phyloP scores from a whole-genome alignment of 2,329 filamentous ascomycete species.

The Calonectria henricotiae region DNA sequence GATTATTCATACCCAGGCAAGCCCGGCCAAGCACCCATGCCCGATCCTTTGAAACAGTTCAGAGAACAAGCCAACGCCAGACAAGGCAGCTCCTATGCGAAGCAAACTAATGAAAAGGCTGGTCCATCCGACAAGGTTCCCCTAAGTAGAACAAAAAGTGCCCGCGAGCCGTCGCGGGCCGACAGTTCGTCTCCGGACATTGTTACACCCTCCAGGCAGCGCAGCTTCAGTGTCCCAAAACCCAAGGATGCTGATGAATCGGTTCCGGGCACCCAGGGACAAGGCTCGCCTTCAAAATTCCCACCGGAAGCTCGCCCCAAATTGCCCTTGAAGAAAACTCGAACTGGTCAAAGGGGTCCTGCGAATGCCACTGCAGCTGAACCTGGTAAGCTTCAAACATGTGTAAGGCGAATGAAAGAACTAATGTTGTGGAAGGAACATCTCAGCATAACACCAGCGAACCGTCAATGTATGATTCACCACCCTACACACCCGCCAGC shows the following conservation, averaged over 20 bases:
- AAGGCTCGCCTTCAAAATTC: slow-evolving; percentile 35
- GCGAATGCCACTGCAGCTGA: slow-evolving; percentile 32
- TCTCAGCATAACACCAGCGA: slow-evolving; percentile 46
- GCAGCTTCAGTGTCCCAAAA: slow-evolving; percentile 56
- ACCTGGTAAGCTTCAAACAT: slow-evolving; percentile 38
- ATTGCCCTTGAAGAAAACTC: slow-evolving; percentile 48
- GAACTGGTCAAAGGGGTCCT: slow-evolving; percentile 44
- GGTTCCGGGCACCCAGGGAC: not conserved
- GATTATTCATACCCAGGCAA: slow-evolving; percentile 30
- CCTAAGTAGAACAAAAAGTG: slow-evolving; percentile 65
- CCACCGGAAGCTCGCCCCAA: slow-evolving; percentile 46
- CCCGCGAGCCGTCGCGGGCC: slow-evolving; percentile 58
- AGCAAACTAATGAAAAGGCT: slow-evolving; percentile 72
- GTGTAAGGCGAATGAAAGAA: slow-evolving; percentile 27
- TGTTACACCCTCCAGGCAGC: slow-evolving; percentile 49
- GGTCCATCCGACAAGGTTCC: slow-evolving; percentile 69
- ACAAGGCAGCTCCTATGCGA: slow-evolving; percentile 73
- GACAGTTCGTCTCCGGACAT: slow-evolving; percentile 49
- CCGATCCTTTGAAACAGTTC: slow-evolving; percentile 68
- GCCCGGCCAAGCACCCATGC: slow-evolving; percentile 50
- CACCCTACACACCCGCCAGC: slow-evolving; percentile 45
- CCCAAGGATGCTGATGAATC: slow-evolving; percentile 38
- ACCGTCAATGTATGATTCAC: slow-evolving; percentile 67
- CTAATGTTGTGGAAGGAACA: slow-evolving; percentile 37
- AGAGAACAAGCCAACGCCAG: slow-evolving; percentile 64